Evolutionary conservation across 2,329 filamentous ascomycete genomes (phyloP).

Genomic region (Neonectria sp.): DNA sequence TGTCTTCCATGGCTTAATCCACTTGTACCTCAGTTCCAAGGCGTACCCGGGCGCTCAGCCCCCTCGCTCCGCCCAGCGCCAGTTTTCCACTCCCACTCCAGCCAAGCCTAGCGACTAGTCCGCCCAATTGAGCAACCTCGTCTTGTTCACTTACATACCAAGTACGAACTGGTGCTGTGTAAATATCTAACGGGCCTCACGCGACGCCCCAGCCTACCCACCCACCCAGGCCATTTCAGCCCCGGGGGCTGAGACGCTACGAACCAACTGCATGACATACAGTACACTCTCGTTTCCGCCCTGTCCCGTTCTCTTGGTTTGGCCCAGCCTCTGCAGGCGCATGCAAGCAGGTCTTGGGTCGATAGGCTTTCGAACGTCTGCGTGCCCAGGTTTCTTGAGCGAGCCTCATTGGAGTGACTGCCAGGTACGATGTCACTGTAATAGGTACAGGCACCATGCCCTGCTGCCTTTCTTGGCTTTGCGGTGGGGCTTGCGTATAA

Average conservation of each 20-base stretch:
- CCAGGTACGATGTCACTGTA: not conserved
- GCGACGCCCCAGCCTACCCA: not conserved
- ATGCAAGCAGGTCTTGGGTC: not conserved
- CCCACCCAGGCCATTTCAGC: not conserved
- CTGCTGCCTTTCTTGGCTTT: constrained; percentile 1
- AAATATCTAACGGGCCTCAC: not conserved
- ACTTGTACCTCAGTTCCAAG: not conserved
- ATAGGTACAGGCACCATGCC: not conserved
- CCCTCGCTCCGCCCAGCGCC: not conserved
- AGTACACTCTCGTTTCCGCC: not conserved
- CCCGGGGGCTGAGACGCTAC: constrained; percentile 6
- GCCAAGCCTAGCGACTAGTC: not conserved
- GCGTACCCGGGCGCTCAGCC: not conserved
- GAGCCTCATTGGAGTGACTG: not conserved
- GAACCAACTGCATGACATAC: not conserved
- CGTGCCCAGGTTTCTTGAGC: not conserved
- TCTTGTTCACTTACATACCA: not conserved
- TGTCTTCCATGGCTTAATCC: not conserved
- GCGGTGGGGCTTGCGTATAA: not conserved
- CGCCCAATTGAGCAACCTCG: not conserved
- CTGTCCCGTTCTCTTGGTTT: not conserved
- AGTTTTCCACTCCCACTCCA: not conserved
- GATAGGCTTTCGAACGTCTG: not conserved
- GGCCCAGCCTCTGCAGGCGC: not conserved
- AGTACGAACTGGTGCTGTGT: not conserved